These are phyloP conservation scores for Chaetothyriales sp. DNA, from an alignment of 2,329 filamentous ascomycete species.

Conservation along the genomic window DNA sequence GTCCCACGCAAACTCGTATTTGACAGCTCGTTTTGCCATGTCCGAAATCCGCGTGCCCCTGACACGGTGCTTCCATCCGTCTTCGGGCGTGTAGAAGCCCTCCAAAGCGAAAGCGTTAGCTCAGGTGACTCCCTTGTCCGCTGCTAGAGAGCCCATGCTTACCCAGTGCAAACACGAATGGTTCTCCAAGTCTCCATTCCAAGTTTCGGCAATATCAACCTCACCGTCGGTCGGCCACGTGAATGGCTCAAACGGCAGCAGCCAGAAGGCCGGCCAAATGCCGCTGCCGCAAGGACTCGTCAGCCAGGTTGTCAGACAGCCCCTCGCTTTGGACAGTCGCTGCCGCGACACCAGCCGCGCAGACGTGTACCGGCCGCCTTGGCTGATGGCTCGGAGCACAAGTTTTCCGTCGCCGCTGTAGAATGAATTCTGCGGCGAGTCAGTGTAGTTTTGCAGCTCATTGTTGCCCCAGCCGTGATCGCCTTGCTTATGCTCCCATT, in stretches of 20 bases:
- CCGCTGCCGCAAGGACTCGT: slow-evolving; percentile 13
- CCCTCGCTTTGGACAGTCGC: slow-evolving; percentile 10
- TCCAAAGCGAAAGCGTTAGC: neutral
- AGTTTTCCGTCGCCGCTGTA: slow-evolving; percentile 13
- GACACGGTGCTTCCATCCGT: slow-evolving; percentile 17
- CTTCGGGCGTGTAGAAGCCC: slow-evolving; percentile 14
- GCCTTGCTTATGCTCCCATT: slow-evolving; percentile 18
- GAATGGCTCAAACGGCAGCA: slow-evolving; percentile 17
- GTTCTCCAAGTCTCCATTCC: slow-evolving; percentile 16
- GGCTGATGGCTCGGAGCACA: slow-evolving; percentile 14
- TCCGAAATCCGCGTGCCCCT: slow-evolving; percentile 10
- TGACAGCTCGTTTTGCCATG: slow-evolving; percentile 11
- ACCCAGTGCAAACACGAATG: slow-evolving; percentile 17
- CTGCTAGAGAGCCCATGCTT: neutral
- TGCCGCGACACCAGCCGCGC: slow-evolving; percentile 16
- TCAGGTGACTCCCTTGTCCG: neutral
- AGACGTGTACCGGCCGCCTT: slow-evolving; percentile 14
- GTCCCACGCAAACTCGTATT: slow-evolving; percentile 17
- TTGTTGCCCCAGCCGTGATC: slow-evolving; percentile 18
- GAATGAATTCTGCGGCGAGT: slow-evolving; percentile 2
- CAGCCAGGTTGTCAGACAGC: slow-evolving; percentile 13
- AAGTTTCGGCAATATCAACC: slow-evolving; percentile 18
- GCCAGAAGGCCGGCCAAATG: slow-evolving; percentile 19
- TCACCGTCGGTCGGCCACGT: slow-evolving; percentile 17
- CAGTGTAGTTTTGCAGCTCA: slow-evolving; percentile 16